Evolutionary conservation across 345 rosid genomes (phyloP).

Genomic region (Euphorbia lathyris): DNA sequence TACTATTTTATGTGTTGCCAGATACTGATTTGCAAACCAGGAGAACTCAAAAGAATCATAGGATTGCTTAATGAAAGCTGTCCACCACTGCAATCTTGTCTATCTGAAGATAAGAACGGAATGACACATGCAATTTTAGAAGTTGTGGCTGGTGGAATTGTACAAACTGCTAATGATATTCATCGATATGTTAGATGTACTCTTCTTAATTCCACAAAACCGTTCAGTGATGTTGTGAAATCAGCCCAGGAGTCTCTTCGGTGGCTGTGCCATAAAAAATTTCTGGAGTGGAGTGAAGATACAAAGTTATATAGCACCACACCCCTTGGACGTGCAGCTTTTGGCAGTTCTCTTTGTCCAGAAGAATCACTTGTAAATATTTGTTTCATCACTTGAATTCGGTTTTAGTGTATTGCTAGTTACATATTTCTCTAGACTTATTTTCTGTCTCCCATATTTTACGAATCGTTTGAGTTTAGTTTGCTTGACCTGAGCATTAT

Average conservation of each 20-base stretch:
- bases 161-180: constrained; percentile 86
- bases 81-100: constrained; percentile 87
- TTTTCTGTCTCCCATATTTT: constrained; percentile 15
- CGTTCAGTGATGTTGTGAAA: constrained; percentile 89
- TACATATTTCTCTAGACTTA: constrained; percentile 5
- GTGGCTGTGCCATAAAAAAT: constrained; percentile 87
- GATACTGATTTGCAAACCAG: constrained; percentile 86
- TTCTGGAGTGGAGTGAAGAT: constrained; percentile 94
- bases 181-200: constrained; percentile 95
- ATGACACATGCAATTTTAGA: constrained; percentile 99
- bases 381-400: constrained; percentile 17
- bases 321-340: constrained; percentile 94
- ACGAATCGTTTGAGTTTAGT: not conserved
- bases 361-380: constrained; percentile 88
- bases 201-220: constrained; percentile 92
- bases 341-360: constrained; percentile 98
- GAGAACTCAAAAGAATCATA: constrained; percentile 75
- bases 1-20: constrained; percentile 20
- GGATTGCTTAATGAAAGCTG: constrained; percentile 81
- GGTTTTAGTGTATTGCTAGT: not conserved
- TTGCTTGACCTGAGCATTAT: not conserved
- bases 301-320: constrained; percentile 79
- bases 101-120: constrained; percentile 96
- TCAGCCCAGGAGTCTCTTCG: constrained; percentile 98
- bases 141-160: constrained; percentile 98